A percentile compares a stretch with the other conserved stretches of the same genome.
phyloP scores from a whole-genome alignment of 495 filamentous ascomycete species.

The Mytilinidion resinicola region DNA sequence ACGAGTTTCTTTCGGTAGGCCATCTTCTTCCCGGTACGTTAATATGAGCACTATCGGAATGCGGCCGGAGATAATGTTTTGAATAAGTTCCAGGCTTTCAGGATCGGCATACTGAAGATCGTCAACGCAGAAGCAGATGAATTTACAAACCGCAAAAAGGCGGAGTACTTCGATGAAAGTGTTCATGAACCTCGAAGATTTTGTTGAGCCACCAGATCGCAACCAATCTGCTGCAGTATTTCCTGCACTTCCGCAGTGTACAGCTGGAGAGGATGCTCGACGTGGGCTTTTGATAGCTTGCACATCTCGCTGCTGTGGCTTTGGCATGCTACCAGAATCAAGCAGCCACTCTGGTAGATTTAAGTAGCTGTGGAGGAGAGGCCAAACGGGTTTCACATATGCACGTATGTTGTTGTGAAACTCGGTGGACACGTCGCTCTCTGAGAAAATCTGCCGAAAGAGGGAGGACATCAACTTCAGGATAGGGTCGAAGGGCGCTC shows the following conservation, averaged over 20 bases:
- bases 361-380: constrained; percentile 65
- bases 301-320: constrained; percentile 23
- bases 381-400: constrained; percentile 72
- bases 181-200: constrained; percentile 72
- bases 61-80: constrained; percentile 62
- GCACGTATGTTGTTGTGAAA: constrained; percentile 71
- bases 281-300: constrained; percentile 8
- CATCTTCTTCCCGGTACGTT: constrained; percentile 53
- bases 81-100: constrained; percentile 73
- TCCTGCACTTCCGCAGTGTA: constrained; percentile 19
- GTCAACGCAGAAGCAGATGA: constrained; percentile 79
- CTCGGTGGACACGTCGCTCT: constrained; percentile 73
- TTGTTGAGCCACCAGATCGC: constrained; percentile 58
- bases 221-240: constrained; percentile 66
- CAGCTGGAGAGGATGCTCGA: constrained; percentile 16
- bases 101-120: constrained; percentile 84
- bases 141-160: constrained; percentile 66
- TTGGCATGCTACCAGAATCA: constrained; percentile 42
- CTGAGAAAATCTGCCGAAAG: constrained; percentile 86
- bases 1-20: constrained; percentile 22
- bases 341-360: constrained; percentile 67
- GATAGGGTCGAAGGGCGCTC: constrained; percentile 76
- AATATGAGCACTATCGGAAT: constrained; percentile 75
- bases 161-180: constrained; percentile 79
- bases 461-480: constrained; percentile 72